These are phyloP conservation scores for Neofusicoccum ribis DNA, from an alignment of 2,329 filamentous ascomycete species.

Conservation along the genomic window DNA sequence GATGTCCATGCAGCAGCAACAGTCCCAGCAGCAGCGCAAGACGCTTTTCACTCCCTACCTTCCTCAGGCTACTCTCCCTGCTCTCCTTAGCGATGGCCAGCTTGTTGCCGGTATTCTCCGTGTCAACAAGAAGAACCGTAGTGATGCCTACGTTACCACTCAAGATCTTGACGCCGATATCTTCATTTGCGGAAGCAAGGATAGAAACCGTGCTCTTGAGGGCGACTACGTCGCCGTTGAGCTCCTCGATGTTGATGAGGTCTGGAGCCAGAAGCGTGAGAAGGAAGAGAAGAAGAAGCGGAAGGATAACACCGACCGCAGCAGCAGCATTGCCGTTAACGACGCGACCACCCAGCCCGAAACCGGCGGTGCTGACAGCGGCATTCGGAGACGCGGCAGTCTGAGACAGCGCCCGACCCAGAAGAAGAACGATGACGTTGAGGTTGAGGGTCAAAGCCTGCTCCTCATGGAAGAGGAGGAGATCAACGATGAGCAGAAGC, in stretches of 20 bases:
- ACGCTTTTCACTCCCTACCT: conserved; percentile 98
- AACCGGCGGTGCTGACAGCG: conserved; percentile 71
- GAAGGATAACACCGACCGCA: conserved; percentile 92
- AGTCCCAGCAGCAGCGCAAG: conserved; percentile 88
- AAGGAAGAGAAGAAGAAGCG: conserved; percentile 99
- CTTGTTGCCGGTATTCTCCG: conserved; percentile 94
- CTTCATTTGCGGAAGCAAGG: conserved; percentile 99
- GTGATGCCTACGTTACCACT: conserved; percentile 95
- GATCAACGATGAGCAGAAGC: conserved; percentile 97
- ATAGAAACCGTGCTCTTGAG: conserved; percentile 93
- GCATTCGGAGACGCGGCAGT: conserved; percentile 89
- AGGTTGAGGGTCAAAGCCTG: conserved; percentile 96
- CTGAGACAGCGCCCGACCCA: conserved; percentile 94
- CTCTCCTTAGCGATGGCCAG: conserved; percentile 85
- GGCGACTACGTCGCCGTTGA: conserved; percentile 95
- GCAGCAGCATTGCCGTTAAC: conserved; percentile 71
- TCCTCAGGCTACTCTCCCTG: conserved; percentile 89
- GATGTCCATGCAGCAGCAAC: conserved; percentile 57
- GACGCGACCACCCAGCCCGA: conserved; percentile 58
- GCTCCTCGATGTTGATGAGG: conserved; percentile 94
- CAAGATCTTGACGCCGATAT: conserved; percentile 96
- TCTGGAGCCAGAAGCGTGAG: conserved; percentile 97
- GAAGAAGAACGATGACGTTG: conserved; percentile 99
- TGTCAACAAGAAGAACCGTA: conserved; percentile 99
- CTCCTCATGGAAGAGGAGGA: conserved; percentile 97